A percentile compares a stretch with the other conserved stretches of the same genome.
phyloP scores from a whole-genome alignment of 202 grass and related monocot genomes.

The Bolboschoenoplectus hybrid region DNA sequence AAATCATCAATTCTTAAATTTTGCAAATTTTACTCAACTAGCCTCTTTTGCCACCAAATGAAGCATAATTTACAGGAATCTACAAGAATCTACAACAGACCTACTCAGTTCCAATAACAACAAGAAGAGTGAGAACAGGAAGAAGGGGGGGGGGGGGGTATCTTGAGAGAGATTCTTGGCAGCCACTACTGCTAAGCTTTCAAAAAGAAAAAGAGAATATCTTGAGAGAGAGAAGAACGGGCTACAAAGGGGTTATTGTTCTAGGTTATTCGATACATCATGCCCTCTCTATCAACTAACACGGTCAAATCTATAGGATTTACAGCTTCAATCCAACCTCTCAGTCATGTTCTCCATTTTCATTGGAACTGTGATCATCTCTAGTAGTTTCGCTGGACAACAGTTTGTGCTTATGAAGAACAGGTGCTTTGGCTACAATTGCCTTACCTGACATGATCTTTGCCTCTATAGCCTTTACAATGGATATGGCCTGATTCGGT shows the following conservation, averaged over 20 bases:
- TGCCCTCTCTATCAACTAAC: slow-evolving; percentile 32
- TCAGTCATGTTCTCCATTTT: slow-evolving; percentile 43
- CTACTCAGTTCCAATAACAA: neutral
- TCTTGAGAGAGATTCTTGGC: neutral
- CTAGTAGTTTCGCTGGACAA: neutral
- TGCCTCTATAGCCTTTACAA: slow-evolving; percentile 71
- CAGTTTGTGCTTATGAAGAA: slow-evolving; percentile 14
- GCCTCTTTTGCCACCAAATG: slow-evolving; percentile 7
- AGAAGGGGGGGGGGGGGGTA: neutral
- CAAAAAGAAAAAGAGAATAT: neutral
- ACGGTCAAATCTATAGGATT: slow-evolving; percentile 29
- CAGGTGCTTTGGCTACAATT: slow-evolving; percentile 57
- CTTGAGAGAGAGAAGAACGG: neutral
- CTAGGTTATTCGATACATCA: slow-evolving; percentile 21
- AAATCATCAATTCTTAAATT: neutral
- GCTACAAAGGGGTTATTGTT: slow-evolving; percentile 9
- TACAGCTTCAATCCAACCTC: slow-evolving; percentile 30
- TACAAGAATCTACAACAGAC: neutral
- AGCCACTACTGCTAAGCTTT: too few species aligned
- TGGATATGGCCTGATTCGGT: slow-evolving; percentile 53
- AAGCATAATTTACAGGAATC: slow-evolving; percentile 33
- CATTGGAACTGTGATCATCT: slow-evolving; percentile 37
- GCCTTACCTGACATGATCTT: slow-evolving; percentile 82
- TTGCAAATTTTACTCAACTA: slow-evolving; percentile 13
- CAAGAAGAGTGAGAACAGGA: neutral